Evolutionary conservation across 108 stramenopile species (phyloP), one percentile per base, ranked within the genome.

Genomic region (Nitzschia putrida): DNA sequence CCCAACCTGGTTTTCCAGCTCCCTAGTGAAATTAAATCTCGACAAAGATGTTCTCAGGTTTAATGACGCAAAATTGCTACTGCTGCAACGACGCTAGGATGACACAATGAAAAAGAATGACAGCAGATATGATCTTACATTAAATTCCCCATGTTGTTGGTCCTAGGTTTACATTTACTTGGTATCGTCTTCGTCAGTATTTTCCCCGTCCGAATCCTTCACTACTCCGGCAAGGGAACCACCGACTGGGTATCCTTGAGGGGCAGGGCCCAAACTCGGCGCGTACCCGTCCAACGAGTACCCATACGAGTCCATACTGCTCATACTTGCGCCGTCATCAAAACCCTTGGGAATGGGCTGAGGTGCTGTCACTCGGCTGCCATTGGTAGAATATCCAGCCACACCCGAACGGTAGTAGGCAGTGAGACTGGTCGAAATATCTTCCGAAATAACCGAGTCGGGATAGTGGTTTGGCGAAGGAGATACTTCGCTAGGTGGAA

Each of bases 201-300:
- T 56, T 56, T 56, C 25, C 59, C 60, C 40, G 18, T 63, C 72
- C 12, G 63, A 52, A 26, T 63, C 61, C 53, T 63, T 63, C 45
- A 64, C 56, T 45, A n/a, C 45, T 16, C 61, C 72, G 25, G 63
- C 53, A n/a, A 49, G 49, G 10, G 53, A 8, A 5, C 66, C 66
- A 42, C 74, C 74, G 34, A 74, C 66, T 3, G 74, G 74, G 53
- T 74, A 74, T 7, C 74, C 74, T 23, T 47, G 45, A 29, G 66
- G 74, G n/a, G 74, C 52, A 12, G 74, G 74, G 9, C 76, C 83
- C 42, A 81, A 60, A 49, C 77, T 81, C 22, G 78, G 66, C 3
- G 80, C 77, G 58, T 85, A 85, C 34, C 86, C 86, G 68, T 87
- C 86, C 63, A 87, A 47, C 0, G 80, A 81, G 64, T 80, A 87